Evolutionary conservation across 2,329 filamentous ascomycete genomes (phyloP).

Genomic region (Penicillium palitans): DNA sequence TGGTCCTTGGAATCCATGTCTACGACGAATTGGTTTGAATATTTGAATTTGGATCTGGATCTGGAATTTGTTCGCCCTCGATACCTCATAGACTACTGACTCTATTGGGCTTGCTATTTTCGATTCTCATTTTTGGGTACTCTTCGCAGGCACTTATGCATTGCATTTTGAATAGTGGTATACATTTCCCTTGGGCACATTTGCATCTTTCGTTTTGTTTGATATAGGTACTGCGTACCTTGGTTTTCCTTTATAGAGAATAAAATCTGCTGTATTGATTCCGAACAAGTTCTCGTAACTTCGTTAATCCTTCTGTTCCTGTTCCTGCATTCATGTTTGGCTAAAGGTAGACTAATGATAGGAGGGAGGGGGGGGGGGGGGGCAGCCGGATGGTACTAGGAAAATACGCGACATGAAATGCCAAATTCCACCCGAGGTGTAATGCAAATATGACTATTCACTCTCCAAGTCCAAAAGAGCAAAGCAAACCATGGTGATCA

Average conservation of each 20-base stretch:
- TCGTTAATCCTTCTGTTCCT: neutral
- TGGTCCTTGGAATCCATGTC: neutral
- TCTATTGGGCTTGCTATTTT: conserved; percentile 8
- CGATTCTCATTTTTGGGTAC: neutral
- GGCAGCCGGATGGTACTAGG: too few relatives aligned
- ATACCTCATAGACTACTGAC: conserved; percentile 15
- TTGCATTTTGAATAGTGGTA: neutral
- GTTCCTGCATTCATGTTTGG: neutral
- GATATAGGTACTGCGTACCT: neutral
- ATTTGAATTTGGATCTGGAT: conserved; percentile 4
- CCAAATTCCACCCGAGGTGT: neutral
- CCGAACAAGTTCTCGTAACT: too few relatives aligned
- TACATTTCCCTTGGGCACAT: neutral
- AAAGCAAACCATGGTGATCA: conserved; percentile 6
- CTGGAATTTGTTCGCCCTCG: neutral
- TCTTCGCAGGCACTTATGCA: neutral
- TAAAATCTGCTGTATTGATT: neutral
- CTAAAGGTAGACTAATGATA: neutral
- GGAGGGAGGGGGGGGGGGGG: too few relatives aligned
- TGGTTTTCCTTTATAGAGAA: neutral
- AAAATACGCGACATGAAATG: neutral
- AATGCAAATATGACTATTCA: neutral
- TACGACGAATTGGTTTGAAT: neutral
- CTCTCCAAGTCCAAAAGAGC: neutral
- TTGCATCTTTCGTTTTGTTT: neutral